These are phyloP conservation scores for Colletotrichum sp. DNA, from an alignment of 2,329 filamentous ascomycete species.

Conservation along the genomic window DNA sequence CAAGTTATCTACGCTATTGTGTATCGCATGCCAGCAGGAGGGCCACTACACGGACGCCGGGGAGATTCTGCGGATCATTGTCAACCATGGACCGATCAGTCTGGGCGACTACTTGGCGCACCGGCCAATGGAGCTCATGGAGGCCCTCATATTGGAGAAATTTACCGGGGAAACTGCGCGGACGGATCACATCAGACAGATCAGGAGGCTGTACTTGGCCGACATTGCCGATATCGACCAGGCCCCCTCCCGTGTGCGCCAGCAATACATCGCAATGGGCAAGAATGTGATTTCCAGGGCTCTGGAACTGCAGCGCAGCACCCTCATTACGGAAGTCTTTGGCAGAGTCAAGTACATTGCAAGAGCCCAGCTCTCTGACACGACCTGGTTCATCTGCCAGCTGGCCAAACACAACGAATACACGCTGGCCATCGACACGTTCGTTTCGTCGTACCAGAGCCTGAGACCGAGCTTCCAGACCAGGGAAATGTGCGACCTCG, in stretches of 20 bases:
- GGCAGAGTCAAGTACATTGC: not conserved
- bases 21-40: constrained; percentile 6
- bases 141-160: not conserved
- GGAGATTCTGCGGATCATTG: constrained; percentile 6
- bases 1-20: constrained; percentile 9
- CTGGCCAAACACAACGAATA: not conserved
- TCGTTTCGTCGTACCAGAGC: not conserved
- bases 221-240: constrained; percentile 4
- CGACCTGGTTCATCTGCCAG: constrained; percentile 1
- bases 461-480: not conserved
- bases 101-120: not conserved
- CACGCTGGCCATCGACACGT: constrained; percentile 13
- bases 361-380: not conserved
- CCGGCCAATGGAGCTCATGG: constrained; percentile 1
- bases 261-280: not conserved
- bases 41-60: not conserved
- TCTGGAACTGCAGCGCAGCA: not conserved
- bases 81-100: not conserved
- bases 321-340: not conserved
- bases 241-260: not conserved
- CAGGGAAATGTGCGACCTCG: not conserved
- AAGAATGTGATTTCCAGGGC: not conserved
- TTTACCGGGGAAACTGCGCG: not conserved
- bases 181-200: not conserved
- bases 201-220: not conserved